A percentile compares a stretch with the other conserved stretches of the same genome.
These are phyloP conservation scores for Sambucus nigra DNA, from an alignment of 129 eudicot genomes.

Conservation along the genomic window DNA sequence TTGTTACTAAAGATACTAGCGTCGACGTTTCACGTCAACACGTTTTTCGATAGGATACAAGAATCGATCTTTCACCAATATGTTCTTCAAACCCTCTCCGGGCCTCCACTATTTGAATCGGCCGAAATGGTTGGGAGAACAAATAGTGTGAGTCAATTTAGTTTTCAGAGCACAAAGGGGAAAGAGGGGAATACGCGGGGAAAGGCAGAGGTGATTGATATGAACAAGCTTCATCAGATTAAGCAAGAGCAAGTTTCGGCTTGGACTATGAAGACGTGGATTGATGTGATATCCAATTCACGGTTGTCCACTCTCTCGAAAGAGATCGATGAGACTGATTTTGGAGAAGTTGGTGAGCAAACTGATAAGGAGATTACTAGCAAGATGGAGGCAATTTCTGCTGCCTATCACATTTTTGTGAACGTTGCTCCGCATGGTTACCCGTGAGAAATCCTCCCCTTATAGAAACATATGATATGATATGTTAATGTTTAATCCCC, in stretches of 20 bases:
- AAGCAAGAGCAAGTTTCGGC: slow-evolving; percentile 84
- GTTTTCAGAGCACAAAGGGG: slow-evolving; percentile 38
- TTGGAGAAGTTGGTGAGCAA: slow-evolving; percentile 48
- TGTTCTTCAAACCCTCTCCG: slow-evolving; percentile 59
- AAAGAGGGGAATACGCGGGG: slow-evolving; percentile 28
- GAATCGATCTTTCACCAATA: slow-evolving; percentile 85
- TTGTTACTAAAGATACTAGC: slow-evolving; percentile 69
- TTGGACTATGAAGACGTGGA: slow-evolving; percentile 83
- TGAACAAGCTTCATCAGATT: slow-evolving; percentile 67
- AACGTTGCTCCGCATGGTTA: slow-evolving; percentile 63
- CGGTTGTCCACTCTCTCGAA: slow-evolving; percentile 70
- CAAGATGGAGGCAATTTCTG: slow-evolving; percentile 88
- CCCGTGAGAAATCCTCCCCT: slow-evolving; percentile 53
- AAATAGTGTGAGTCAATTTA: slow-evolving; percentile 39
- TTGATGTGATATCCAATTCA: slow-evolving; percentile 59
- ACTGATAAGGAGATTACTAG: slow-evolving; percentile 58
- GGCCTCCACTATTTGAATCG: slow-evolving; percentile 59
- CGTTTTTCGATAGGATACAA: slow-evolving; percentile 88
- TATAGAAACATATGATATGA: no score
- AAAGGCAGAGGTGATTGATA: slow-evolving; percentile 67
- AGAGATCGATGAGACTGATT: slow-evolving; percentile 52
- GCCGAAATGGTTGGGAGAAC: slow-evolving; percentile 31
- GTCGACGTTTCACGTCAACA: slow-evolving; percentile 71
- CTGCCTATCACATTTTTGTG: slow-evolving; percentile 71
- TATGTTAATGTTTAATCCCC: no score